These are phyloP conservation scores for Jasminum sambac DNA, from an alignment of 257 asterid species.

Conservation along the genomic window DNA sequence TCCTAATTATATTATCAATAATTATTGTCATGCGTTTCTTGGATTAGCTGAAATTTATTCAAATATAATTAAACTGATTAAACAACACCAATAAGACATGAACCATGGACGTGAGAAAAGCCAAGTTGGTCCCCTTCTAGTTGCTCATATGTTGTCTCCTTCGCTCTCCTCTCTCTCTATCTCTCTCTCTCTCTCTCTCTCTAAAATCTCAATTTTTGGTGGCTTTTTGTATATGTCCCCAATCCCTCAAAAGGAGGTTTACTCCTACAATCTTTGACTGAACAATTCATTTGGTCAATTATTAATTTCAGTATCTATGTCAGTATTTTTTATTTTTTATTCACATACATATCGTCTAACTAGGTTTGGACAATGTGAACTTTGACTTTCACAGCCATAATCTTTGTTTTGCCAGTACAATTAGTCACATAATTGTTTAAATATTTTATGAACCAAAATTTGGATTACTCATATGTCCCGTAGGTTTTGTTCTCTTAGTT, in stretches of 20 bases:
- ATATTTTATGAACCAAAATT: neutral
- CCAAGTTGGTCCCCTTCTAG: constrained; percentile 48
- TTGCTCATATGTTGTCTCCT: constrained; percentile 40
- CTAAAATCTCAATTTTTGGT: constrained; percentile 41
- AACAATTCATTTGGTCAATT: constrained; percentile 41
- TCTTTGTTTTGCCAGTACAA: constrained; percentile 22
- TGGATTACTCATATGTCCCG: constrained; percentile 28
- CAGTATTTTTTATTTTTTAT: constrained; percentile 31
- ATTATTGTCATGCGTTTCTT: constrained; percentile 50
- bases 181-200: constrained; percentile 37
- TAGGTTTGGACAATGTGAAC: constrained; percentile 73
- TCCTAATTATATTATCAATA: constrained; percentile 13
- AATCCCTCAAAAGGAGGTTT: constrained; percentile 52
- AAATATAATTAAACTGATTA: constrained; percentile 35
- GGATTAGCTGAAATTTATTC: constrained; percentile 33
- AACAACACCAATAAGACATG: constrained; percentile 34
- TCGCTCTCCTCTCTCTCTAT: constrained; percentile 37
- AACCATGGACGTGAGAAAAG: constrained; percentile 50
- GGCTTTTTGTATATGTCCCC: constrained; percentile 50
- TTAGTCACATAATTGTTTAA: neutral
- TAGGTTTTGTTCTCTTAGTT: constrained; percentile 25
- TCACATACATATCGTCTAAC: constrained; percentile 54
- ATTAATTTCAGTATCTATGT: constrained; percentile 41
- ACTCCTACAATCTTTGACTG: constrained; percentile 51
- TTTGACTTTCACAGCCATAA: constrained; percentile 61